Base-by-base conservation (phyloP, 2,329 filamentous ascomycete genomes). In the Fusarium camptoceras region DNA sequence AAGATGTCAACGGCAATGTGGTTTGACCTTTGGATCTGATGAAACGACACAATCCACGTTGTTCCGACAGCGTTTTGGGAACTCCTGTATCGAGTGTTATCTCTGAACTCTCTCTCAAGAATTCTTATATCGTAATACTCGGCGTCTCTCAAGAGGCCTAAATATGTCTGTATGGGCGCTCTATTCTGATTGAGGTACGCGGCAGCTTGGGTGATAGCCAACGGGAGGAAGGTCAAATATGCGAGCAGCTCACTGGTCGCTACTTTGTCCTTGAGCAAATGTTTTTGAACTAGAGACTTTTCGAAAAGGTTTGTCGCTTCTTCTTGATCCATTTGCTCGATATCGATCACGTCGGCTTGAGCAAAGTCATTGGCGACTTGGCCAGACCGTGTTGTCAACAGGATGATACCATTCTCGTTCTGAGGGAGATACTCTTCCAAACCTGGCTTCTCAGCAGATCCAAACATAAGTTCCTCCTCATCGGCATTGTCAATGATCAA, bases 401-500 rank as follows among this genome's bases (percentile, higher is more conserved):
- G 22, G 10, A 76, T 64, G 0, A 59, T 68, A 5, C 74, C 71
- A 3, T 62, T 56, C 5, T 24, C 14, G 16, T 31, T 70, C 1
- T 47, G 47, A 1, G 79, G 81, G 8, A 83, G 66, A 64, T 76
- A 76, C 8, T 77, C 55, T 2, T 31, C 43, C 8, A 55, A 12
- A 8, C 64, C 39, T 8, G 59, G 16, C 9, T 53, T 44, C 12
- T 20, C n/a, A 3, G 25, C 9, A 10, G 25, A 12, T 24, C 67
- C 68, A 41, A 77, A 74, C 1, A 81, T 56, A 4, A 82, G 58
- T 3, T 77, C 59, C 6, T 50, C 49, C 58, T 85, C 80, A 56
- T 85, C 81, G 15, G 80, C 81, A 51, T 83, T 85, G 56, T 85
- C 82, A n/a, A 85, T 53, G 41, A 85, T 73, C 42, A 85, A 58